A percentile compares a stretch with the other conserved stretches of the same genome.
Evolutionary conservation across 2,329 filamentous ascomycete species (phyloP).

Genomic region (Botrytis medusae): DNA sequence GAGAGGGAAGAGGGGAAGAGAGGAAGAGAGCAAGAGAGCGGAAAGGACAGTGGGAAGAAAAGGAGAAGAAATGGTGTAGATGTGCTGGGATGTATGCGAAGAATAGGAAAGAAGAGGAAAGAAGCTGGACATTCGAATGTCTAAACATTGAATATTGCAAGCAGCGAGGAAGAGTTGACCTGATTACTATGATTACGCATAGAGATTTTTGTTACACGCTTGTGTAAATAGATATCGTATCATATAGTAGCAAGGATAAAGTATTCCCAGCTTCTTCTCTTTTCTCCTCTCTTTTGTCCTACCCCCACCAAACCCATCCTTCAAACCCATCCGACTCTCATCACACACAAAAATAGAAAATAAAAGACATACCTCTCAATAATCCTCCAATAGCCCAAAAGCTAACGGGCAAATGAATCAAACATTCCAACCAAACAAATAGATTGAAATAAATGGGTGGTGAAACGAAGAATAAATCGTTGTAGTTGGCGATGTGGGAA

Average conservation of each 20-base stretch:
- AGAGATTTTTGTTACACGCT: not conserved
- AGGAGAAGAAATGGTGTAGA: too few species aligned
- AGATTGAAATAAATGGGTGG: constrained; percentile 59
- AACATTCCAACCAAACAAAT: constrained; percentile 58
- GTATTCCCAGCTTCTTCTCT: not conserved
- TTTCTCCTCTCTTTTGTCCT: not conserved
- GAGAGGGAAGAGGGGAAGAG: too few species aligned
- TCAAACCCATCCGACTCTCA: not conserved
- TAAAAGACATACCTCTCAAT: constrained; percentile 45
- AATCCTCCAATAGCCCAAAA: constrained; percentile 60
- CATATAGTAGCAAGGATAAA: not conserved
- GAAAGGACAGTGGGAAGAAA: too few species aligned
- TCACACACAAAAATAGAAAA: not conserved
- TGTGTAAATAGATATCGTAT: not conserved
- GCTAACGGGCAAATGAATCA: constrained; percentile 61
- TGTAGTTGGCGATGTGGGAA: constrained; percentile 61
- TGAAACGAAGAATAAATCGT: constrained; percentile 61
- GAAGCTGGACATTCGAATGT: not conserved
- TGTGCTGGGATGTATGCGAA: not conserved
- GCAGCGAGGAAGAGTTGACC: not conserved
- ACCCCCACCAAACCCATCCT: not conserved
- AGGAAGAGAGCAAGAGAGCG: not conserved
- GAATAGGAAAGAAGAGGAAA: not conserved
- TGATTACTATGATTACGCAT: not conserved
- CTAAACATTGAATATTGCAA: not conserved